These are phyloP conservation scores for Dryadomyces sulphureus DNA, from an alignment of 2,329 filamentous ascomycete genomes.

Conservation along the genomic window DNA sequence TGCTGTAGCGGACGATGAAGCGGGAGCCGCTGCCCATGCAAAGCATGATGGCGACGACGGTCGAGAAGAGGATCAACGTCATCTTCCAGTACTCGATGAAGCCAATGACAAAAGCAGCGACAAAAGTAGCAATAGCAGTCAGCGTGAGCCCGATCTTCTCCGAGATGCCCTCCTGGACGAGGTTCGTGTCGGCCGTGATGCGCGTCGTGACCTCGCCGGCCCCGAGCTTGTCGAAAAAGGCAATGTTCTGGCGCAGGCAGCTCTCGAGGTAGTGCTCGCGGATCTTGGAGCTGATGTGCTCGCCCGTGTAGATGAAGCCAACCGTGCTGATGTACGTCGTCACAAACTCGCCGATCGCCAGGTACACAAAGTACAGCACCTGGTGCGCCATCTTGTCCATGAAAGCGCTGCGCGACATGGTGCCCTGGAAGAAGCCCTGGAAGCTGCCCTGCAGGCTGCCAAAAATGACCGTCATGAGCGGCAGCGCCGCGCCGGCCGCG, in stretches of 20 bases:
- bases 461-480: conserved; percentile 71
- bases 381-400: conserved; percentile 41
- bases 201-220: conserved; percentile 88
- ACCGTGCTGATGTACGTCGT: conserved; percentile 68
- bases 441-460: conserved; percentile 63
- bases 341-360: conserved; percentile 67
- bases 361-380: conserved; percentile 74
- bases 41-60: conserved; percentile 63
- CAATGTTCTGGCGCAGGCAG: conserved; percentile 79
- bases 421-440: conserved; percentile 41
- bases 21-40: conserved; percentile 60
- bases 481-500: conserved; percentile 49
- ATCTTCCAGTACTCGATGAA: conserved; percentile 90
- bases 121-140: conserved; percentile 64
- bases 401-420: conserved; percentile 39
- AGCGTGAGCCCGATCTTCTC: conserved; percentile 75
- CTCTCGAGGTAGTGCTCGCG: conserved; percentile 72
- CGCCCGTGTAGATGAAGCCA: conserved; percentile 78
- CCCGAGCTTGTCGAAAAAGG: conserved; percentile 83
- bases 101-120: conserved; percentile 79
- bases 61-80: conserved; percentile 72
- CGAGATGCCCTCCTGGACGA: conserved; percentile 86
- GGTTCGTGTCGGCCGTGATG: conserved; percentile 85
- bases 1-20: conserved; percentile 71
- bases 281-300: conserved; percentile 65